phyloP scores from a whole-genome alignment of 306 rosid species.

The Castanea sativa region DNA sequence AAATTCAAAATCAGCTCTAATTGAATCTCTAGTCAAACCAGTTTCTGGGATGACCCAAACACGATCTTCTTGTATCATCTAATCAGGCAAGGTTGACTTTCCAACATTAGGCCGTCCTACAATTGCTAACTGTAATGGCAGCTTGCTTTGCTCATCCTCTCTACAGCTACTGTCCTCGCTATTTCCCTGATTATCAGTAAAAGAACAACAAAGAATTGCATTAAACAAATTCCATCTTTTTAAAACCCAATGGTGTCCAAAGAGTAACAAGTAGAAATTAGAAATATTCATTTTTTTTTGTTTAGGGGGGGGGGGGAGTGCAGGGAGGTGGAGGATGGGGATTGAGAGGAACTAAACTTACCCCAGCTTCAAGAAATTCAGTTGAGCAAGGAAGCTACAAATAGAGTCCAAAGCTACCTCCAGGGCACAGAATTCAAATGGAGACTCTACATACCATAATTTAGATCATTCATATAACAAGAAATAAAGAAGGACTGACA shows the following conservation, averaged over 20 bases:
- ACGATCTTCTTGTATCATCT: slow-evolving; percentile 81
- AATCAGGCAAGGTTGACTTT: slow-evolving; percentile 86
- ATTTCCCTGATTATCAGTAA: slow-evolving; percentile 22
- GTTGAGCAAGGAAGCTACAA: too few species aligned
- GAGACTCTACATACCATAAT: too few species aligned
- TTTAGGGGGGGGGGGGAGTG: too few species aligned
- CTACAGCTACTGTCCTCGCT: slow-evolving; percentile 30
- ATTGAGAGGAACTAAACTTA: slow-evolving; percentile 32
- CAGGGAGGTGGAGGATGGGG: not conserved
- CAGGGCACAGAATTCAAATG: too few species aligned
- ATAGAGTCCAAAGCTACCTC: too few species aligned
- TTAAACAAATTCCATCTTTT: slow-evolving; percentile 8
- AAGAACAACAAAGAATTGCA: not conserved
- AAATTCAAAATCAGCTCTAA: slow-evolving; percentile 86
- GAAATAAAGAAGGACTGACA: too few species aligned
- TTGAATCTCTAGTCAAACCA: slow-evolving; percentile 92
- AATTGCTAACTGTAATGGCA: slow-evolving; percentile 83
- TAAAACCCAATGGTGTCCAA: slow-evolving; percentile 17
- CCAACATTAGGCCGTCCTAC: slow-evolving; percentile 98
- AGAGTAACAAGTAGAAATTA: not conserved
- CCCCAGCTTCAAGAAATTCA: slow-evolving; percentile 88
- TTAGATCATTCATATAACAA: too few species aligned
- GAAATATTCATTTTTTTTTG: not conserved
- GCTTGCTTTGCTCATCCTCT: slow-evolving; percentile 62
- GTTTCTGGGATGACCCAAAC: slow-evolving; percentile 98